Evolutionary conservation across 2,329 filamentous ascomycete genomes (phyloP).

Genomic region (Coniochaeta sp.): DNA sequence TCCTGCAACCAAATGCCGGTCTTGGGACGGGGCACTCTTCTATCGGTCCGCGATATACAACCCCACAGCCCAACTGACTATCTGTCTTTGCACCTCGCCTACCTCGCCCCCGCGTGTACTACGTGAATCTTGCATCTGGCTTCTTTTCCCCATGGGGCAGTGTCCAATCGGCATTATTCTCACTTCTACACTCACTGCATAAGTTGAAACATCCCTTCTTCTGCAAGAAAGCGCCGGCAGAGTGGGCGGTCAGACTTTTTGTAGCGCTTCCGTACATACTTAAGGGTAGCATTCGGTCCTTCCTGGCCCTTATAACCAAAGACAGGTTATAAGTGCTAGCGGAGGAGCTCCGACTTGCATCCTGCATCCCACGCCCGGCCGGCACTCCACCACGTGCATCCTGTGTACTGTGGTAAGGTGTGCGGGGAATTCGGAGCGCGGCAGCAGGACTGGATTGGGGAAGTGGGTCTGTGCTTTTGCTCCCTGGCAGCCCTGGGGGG

Average conservation of each 20-base stretch:
- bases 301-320: not conserved
- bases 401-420: not conserved
- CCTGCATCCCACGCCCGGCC: not conserved
- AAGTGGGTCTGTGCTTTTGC: not conserved
- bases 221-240: not conserved
- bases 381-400: not conserved
- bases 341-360: no score
- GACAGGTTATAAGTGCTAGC: no score
- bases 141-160: no score
- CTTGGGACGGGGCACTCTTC: no score
- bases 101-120: no score
- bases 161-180: no score
- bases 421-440: not conserved
- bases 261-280: not conserved
- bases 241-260: not conserved
- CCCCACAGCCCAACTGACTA: no score
- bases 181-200: no score
- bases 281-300: not conserved
- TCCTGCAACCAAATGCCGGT: no score
- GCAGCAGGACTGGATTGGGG: not conserved
- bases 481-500: not conserved
- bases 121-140: no score
- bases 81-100: no score
- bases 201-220: not conserved
- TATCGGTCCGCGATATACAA: no score